Percentiles rank a stretch among this genome's conserved stretches.
Evolutionary conservation across 1,284 basidiomycete genomes (phyloP).

Genomic region (Trichosporon sp.): DNA sequence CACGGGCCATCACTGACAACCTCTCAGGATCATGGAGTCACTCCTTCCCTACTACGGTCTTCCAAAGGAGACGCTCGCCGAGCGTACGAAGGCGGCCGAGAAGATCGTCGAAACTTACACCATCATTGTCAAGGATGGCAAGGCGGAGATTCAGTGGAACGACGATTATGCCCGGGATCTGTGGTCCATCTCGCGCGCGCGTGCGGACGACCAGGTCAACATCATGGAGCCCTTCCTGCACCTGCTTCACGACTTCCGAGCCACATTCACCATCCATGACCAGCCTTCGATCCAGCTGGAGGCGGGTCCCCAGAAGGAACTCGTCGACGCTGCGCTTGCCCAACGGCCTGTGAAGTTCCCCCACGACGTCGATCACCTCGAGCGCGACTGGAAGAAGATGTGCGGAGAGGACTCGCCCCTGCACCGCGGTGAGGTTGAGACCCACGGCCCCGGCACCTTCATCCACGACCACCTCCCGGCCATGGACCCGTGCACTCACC

Average conservation of each 20-base stretch:
- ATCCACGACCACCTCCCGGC: constrained; percentile 48
- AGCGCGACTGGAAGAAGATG: constrained; percentile 49
- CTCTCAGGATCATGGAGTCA: constrained; percentile 52
- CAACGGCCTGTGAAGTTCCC: constrained; percentile 41
- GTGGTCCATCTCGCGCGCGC: constrained; percentile 52
- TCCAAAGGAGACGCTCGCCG: constrained; percentile 44
- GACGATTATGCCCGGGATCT: constrained; percentile 56
- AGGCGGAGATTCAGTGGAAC: constrained; percentile 58
- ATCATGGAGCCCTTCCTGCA: constrained; percentile 57
- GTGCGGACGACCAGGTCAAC: constrained; percentile 57
- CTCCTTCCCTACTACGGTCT: constrained; percentile 55
- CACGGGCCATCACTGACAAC: constrained; percentile 10
- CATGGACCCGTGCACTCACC: constrained; percentile 57
- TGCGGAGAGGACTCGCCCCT: constrained; percentile 52
- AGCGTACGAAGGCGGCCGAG: constrained; percentile 51
- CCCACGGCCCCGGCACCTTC: constrained; percentile 51
- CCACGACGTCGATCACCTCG: constrained; percentile 47
- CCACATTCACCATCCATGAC: constrained; percentile 57
- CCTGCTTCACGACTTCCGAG: constrained; percentile 40
- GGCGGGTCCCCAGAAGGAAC: constrained; percentile 45
- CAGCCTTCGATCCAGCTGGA: constrained; percentile 55
- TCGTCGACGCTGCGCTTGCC: constrained; percentile 43
- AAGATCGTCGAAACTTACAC: constrained; percentile 57
- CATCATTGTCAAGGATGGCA: constrained; percentile 54
- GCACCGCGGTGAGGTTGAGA: constrained; percentile 46